Evolutionary conservation across 805 yeast genomes (phyloP).

Genomic region (Debaryomyces tyrocola): DNA sequence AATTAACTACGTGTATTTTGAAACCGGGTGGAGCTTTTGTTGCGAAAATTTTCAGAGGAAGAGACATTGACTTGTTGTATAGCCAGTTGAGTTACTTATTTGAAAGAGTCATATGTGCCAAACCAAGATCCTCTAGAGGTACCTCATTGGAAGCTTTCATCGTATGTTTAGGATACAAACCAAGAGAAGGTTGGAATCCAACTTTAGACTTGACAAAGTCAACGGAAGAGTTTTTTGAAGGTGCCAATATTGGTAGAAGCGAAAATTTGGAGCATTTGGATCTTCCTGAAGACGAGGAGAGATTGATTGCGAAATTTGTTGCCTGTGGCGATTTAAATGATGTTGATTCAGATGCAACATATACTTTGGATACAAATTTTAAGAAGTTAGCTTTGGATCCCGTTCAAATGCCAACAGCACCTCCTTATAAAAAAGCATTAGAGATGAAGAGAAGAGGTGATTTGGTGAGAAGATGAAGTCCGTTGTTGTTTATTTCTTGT

Average conservation of each 20-base stretch:
- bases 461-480: neutral
- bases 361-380: slow-evolving; percentile 48
- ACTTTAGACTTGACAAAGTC: slow-evolving; percentile 53
- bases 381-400: slow-evolving; percentile 69
- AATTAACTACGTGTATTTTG: slow-evolving; percentile 83
- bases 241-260: slow-evolving; percentile 55
- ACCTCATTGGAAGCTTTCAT: slow-evolving; percentile 92
- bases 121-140: slow-evolving; percentile 93
- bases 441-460: slow-evolving; percentile 79
- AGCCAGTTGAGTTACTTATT: slow-evolving; percentile 88
- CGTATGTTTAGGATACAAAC: slow-evolving; percentile 85
- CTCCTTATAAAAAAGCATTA: slow-evolving; percentile 91
- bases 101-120: slow-evolving; percentile 88
- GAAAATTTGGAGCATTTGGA: slow-evolving; percentile 46
- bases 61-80: slow-evolving; percentile 91
- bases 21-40: slow-evolving; percentile 91
- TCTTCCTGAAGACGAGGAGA: slow-evolving; percentile 55
- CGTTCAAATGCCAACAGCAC: slow-evolving; percentile 93
- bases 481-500: neutral
- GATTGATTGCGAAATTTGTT: slow-evolving; percentile 83
- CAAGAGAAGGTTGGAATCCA: slow-evolving; percentile 85
- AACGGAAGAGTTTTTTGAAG: slow-evolving; percentile 81
- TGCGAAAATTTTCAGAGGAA: slow-evolving; percentile 94
- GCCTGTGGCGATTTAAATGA: slow-evolving; percentile 92
- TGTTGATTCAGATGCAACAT: slow-evolving; percentile 95